Conservation (phyloP, 169 alveolate genomes). For the Theileria annulata region DNA sequence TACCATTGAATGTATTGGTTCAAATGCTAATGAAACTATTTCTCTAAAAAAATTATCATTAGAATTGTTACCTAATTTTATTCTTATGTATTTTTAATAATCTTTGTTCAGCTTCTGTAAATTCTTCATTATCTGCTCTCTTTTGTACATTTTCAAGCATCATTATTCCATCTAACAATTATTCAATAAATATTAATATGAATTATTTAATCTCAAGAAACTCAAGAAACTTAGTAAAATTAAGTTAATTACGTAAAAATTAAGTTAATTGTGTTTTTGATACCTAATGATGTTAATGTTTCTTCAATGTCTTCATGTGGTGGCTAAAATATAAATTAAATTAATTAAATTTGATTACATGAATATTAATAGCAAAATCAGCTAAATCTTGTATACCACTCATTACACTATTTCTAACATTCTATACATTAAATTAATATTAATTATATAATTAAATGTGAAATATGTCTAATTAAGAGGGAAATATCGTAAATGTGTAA, state of each 20-base stretch:
- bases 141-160: constrained; percentile 76
- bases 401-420: constrained; percentile 60
- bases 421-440: constrained; percentile 30
- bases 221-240: not conserved
- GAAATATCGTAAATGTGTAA: not conserved
- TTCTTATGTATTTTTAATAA: constrained; percentile 68
- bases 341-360: constrained; percentile 37
- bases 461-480: not conserved
- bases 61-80: constrained; percentile 67
- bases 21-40: constrained; percentile 73
- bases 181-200: too few species aligned
- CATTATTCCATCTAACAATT: constrained; percentile 71
- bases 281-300: constrained; percentile 52
- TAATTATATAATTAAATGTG: too few species aligned
- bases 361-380: constrained; percentile 66
- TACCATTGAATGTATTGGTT: constrained; percentile 76
- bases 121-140: constrained; percentile 72
- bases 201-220: constrained; percentile 27
- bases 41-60: constrained; percentile 49
- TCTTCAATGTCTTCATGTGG: constrained; percentile 62
- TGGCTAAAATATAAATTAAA: constrained; percentile 28
- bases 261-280: not conserved
- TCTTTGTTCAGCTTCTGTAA: constrained; percentile 71
- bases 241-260: too few species aligned
- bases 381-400: constrained; percentile 71